Evolutionary conservation across 2,329 filamentous ascomycete genomes (phyloP), one percentile per base, ranked within the genome.

Genomic region (Metarhizium guizhouense): DNA sequence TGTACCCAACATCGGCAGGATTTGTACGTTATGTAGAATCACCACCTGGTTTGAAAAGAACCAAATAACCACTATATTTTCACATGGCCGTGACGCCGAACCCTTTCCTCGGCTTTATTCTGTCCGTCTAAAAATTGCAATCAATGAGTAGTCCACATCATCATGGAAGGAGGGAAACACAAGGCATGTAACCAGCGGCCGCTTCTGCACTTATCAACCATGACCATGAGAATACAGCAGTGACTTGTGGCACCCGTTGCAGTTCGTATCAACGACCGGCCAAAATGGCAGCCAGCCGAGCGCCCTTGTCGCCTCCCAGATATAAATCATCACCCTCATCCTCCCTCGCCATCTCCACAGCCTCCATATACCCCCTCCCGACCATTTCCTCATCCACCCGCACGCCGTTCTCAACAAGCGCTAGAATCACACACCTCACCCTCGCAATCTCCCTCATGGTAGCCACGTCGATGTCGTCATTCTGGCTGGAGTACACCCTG

Each of bases 401-500:
- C 47, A 94, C 74, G 0, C 90, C 89, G 48, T 87, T 84, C 68
- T 95, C 87, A 2, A 95, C 88, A 57, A 99, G 74, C 1, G 90
- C 87, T 56, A 85, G 82, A 55, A 99, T 87, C 56, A 94, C 88
- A 25, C 89, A 88, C 40, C 87, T 80, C 49, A 97, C 79, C 57
- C 92, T 79, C 16, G 90, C 85, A 71, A 99, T 96, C 76, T 97
- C 94, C 59, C 86, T 82, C 76, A 94, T 84, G 16, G 90, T 93
- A 52, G 84, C 83, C 2, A 83, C 75, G 25, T 83, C 76, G 60
- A 99, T 91, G 56, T 83, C 80, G 68, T 97, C 93, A 68, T 99
- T 99, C 74, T 96, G 91, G 68, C 89, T 95, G 55, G 89, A 94
- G 73, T 99, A 99, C 63, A 96, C 90, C 54, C 86, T 88, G 64